Evolutionary conservation across 306 rosid species (phyloP), one percentile per base, ranked within the genome.

Genomic region (Gastrolobium villosum): DNA sequence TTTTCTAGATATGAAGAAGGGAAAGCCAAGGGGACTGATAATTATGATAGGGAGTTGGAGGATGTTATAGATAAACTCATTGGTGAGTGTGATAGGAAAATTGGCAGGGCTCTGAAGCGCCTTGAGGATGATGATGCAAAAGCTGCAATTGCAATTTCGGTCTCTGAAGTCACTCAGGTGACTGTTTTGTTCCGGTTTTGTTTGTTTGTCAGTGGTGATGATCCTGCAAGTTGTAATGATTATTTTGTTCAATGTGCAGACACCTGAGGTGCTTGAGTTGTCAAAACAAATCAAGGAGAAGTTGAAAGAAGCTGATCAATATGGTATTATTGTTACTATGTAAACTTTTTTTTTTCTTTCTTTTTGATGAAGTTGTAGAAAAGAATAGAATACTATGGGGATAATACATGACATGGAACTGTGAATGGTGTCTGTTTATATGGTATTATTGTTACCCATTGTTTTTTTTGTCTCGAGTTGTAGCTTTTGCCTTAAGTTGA

Each of bases 111-210:
- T 41, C 91, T 96, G 41, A 93, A 90, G 89, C 92, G 99, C 10
- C 98, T 96, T 3, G 98, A 96, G 87, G 99, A 93, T 13, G 99
- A 96, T 2, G 99, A 96, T 84, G 99, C 99, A 0, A 96, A 96
- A 79, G 99, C 99, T 46, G 99, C 99, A 2, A 91, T 93, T 66
- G 98, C 99, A 56, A 96, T 96, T 85, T 96, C 99, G 4, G 99
- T 96, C 40, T 85, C 99, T 31, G 96, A 96, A 68, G 98, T 96
- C 75, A 96, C 99, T 77, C 96, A 85, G 97, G 99, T 90, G 70
- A 80, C 34, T 37, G 2, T 66, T 56, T 30, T 20, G 44, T 76
- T 2, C 3, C 11, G 10, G 26, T 68, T 62, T 15, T 10, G 20
- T 10, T 69, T 15, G 3, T 39, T 10, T 43, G 6, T 43, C 2